Evolutionary conservation across 2,329 filamentous ascomycete species (phyloP), one percentile per base, ranked within the genome.

Genomic region (Pleomassaria siparia): DNA sequence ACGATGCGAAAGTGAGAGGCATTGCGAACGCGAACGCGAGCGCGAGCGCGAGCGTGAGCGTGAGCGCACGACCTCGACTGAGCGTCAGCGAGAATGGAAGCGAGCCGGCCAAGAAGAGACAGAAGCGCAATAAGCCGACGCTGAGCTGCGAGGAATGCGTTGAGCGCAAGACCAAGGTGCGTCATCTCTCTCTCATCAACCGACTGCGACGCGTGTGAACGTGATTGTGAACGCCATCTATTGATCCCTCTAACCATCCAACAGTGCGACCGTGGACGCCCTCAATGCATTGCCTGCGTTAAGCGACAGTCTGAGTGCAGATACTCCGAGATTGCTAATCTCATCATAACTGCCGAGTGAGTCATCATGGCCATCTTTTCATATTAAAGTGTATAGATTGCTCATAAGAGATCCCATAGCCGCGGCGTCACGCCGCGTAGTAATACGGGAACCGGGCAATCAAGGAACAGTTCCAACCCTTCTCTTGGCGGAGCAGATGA

Each of bases 101-200:
- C 8, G 37, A 40, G 42, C 78, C 75, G n/a, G 64, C 74, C 10
- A 79, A 74, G 68, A 88, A 88, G 75, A 89, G 87, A 72, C 88
- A 91, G 73, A 91, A 88, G 74, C 82, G 88, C 40, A 92, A 92
- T 72, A 92, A 92, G 69, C 88, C 88, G 3, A 91, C 88, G 1
- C 66, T 91, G 53, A 89, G 86, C 40, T 91, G 88, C 62, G 81
- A 85, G 52, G 87, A 90, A 66, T 92, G 88, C 63, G 88, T 91
- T 18, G 87, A 90, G 72, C 78, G 88, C 57, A 91, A 91, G 73
- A 91, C 88, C 20, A 91, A 89, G 78, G 86, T 86, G 66, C 56
- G 79, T 46, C 25, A 32, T 18, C 25, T 12, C 25, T 32, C 29
- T 5, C 29, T 32, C 29, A 32, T n/a, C 15, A 8, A 12, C 29